phyloP scores from a whole-genome alignment of 176 grass and related monocot species.

The Oryza rufipogon region DNA sequence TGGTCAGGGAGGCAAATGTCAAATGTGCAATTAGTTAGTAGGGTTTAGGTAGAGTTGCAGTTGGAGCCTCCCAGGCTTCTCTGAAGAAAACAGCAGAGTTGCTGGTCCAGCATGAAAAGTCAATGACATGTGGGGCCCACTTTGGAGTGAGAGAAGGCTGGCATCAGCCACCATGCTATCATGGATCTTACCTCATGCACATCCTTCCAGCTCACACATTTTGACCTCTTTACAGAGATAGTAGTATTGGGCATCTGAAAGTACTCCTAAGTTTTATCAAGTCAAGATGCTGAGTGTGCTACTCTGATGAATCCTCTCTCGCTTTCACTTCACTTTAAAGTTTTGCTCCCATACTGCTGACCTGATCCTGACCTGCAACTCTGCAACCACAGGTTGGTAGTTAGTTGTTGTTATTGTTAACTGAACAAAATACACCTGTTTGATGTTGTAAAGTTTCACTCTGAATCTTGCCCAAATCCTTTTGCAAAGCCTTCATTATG shows the following conservation, averaged over 20 bases:
- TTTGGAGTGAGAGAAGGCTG: not conserved
- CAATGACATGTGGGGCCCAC: slow-evolving; percentile 13
- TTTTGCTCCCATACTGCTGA: slow-evolving; percentile 28
- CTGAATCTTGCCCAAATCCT: not conserved
- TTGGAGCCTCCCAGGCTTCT: not conserved
- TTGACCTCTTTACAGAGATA: slow-evolving; percentile 28
- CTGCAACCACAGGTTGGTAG: not conserved
- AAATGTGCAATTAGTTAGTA: not conserved
- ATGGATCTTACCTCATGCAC: not conserved
- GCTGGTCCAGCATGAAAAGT: not conserved
- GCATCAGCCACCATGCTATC: slow-evolving; percentile 27
- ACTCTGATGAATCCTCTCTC: not conserved
- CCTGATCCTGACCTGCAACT: not conserved
- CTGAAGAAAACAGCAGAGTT: slow-evolving; percentile 20
- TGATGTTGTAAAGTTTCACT: not conserved
- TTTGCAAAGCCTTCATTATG: not conserved
- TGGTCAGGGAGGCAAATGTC: not conserved
- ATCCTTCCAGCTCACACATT: slow-evolving; percentile 3
- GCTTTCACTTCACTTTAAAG: slow-evolving; percentile 49
- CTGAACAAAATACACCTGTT: slow-evolving; percentile 2
- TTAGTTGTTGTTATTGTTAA: not conserved
- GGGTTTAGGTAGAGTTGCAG: not conserved
- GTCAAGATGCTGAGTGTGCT: slow-evolving; percentile 5
- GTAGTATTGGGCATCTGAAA: not conserved
- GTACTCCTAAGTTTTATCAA: not conserved